A percentile compares a stretch with the other conserved stretches of the same genome.
Conservation (phyloP, 441 rosid genomes). For the Rhodomyrtus psidioides region DNA sequence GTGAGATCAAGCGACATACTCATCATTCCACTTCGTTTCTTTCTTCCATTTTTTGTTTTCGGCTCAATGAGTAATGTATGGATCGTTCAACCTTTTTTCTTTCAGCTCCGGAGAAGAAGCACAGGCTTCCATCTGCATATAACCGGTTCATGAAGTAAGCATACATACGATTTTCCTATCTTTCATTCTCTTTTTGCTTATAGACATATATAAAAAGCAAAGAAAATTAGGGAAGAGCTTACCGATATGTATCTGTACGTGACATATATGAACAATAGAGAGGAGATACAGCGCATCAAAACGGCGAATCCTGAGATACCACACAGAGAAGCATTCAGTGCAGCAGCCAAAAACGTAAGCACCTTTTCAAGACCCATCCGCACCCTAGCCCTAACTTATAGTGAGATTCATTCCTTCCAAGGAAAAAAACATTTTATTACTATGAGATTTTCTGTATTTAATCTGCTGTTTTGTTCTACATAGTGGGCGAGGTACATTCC, state of each 20-base stretch:
- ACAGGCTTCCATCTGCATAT: slow-evolving; percentile 98
- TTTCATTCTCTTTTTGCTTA: neutral
- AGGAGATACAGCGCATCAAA: slow-evolving; percentile 98
- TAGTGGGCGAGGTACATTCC: slow-evolving; percentile 99
- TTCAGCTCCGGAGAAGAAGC: slow-evolving; percentile 98
- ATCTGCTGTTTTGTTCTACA: neutral
- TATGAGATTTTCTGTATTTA: neutral
- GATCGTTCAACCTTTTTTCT: neutral
- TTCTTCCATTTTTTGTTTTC: neutral
- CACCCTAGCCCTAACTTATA: neutral
- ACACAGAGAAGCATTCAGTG: slow-evolving; percentile 92
- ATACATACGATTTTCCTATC: neutral
- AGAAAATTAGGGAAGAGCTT: neutral
- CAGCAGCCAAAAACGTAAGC: slow-evolving; percentile 92
- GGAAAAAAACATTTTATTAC: neutral
- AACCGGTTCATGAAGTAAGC: slow-evolving; percentile 94
- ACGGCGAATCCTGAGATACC: slow-evolving; percentile 94
- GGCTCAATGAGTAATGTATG: too few species aligned
- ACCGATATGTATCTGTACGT: neutral
- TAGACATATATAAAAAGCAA: neutral
- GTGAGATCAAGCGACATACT: slow-evolving; percentile 17
- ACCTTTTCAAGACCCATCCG: neutral
- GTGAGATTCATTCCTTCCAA: neutral
- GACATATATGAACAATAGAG: slow-evolving; percentile 28
- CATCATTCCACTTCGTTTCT: neutral